Base-by-base conservation (phyloP, 345 rosid species). In the Passiflora organensis region DNA sequence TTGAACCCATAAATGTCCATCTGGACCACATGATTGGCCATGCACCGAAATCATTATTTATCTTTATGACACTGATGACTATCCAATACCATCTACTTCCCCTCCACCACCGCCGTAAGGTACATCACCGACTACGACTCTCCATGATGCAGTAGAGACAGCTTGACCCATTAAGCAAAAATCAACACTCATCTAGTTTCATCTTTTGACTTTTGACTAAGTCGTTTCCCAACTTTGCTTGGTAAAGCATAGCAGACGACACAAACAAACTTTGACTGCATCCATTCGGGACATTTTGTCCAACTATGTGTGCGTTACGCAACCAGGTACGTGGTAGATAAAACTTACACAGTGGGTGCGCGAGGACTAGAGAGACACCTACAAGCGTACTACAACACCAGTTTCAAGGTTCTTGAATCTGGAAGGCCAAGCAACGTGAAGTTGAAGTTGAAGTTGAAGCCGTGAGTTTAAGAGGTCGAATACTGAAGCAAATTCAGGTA, bases 401-500 rank as follows among this genome's bases (percentile, higher is more conserved):
- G n/a, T n/a, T n/a, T 41, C 37, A 62, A 23, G 36, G 51, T 43
- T 43, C 23, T 43, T 3, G 5, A 28, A 28, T 18, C 6, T 18
- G n/a, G n/a, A 38, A 28, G 48, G 49, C 17, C 41, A 56, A 48
- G 55, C 68, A 56, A 41, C 13, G 39, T 20, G 23, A 23, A 50
- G n/a, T n/a, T n/a, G n/a, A n/a, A n/a, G n/a, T n/a, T n/a, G n/a
- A n/a, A n/a, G n/a, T n/a, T n/a, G n/a, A n/a, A n/a, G n/a, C n/a
- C n/a, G n/a, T n/a, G n/a, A 24, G 53, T 36, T 57, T 37, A 41
- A 43, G 51, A 12, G 41, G 60, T 32, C 51, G n/a, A n/a, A n/a
- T n/a, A n/a, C n/a, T n/a, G n/a, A n/a, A n/a, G n/a, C n/a, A n/a
- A n/a, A n/a, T n/a, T n/a, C 4, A 41, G 36, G 47, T 41, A 16